Percentiles rank a stretch among this genome's conserved stretches.
phyloP scores from a whole-genome alignment of 202 grass and related monocot genomes.

The Saccharum hybrid region DNA sequence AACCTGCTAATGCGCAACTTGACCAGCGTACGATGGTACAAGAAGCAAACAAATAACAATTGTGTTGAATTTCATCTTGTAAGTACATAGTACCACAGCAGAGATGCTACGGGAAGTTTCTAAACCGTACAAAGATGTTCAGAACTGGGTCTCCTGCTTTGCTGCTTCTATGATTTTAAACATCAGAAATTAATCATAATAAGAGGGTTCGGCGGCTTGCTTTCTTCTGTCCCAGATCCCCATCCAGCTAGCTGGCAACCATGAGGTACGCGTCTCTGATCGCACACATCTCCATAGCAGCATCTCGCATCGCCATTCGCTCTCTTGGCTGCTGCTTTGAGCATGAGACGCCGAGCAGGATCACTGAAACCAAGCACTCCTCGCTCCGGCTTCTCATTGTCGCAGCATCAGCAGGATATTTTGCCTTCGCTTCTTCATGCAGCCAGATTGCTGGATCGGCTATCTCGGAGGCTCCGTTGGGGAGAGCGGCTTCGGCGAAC shows the following conservation, averaged over 20 bases:
- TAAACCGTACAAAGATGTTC: too few relatives aligned
- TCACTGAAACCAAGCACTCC: slow-evolving; percentile 35
- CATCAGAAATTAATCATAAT: too few relatives aligned
- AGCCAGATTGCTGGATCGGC: slow-evolving; percentile 36
- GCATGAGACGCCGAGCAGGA: slow-evolving; percentile 48
- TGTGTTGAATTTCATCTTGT: too few relatives aligned
- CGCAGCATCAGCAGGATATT: background rate
- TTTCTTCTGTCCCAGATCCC: too few relatives aligned
- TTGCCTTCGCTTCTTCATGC: background rate
- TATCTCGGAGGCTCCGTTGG: slow-evolving; percentile 13
- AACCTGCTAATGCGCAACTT: too few relatives aligned
- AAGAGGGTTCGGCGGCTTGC: too few relatives aligned
- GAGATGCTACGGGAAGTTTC: too few relatives aligned
- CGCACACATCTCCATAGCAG: slow-evolving; percentile 24
- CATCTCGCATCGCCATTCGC: slow-evolving; percentile 39
- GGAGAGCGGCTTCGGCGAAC: background rate
- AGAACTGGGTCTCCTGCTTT: too few relatives aligned
- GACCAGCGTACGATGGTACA: too few relatives aligned
- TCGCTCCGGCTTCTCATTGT: background rate
- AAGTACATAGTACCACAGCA: too few relatives aligned
- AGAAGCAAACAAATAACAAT: too few relatives aligned
- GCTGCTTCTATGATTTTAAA: too few relatives aligned
- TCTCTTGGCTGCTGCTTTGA: slow-evolving; percentile 43
- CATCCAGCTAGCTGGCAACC: background rate
- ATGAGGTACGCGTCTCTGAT: slow-evolving; percentile 49